Conservation (phyloP, 805 yeast species). For the Ogataea pini region DNA sequence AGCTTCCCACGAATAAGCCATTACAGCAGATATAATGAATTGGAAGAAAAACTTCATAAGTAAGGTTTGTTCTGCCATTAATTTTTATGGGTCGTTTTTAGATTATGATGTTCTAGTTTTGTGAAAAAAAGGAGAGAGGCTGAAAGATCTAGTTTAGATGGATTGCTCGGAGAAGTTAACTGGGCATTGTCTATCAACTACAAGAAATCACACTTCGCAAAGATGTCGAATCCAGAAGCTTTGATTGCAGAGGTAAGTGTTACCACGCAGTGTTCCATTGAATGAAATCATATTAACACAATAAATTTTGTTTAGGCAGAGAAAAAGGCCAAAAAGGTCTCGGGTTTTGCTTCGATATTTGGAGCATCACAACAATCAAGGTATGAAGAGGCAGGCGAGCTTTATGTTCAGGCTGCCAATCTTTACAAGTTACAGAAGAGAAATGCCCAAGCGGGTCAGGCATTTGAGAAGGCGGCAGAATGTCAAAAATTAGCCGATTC, state of each 20-base stretch:
- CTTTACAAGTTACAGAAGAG: constrained; percentile 76
- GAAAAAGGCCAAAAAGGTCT: constrained; percentile 64
- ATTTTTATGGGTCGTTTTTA: neutral
- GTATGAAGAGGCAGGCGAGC: constrained; percentile 89
- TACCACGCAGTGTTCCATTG: neutral
- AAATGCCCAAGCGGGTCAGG: constrained; percentile 71
- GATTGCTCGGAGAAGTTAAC: neutral
- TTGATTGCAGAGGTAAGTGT: constrained; percentile 36
- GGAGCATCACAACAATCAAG: constrained; percentile 64
- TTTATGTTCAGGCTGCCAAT: constrained; percentile 92
- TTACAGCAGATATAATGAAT: constrained; percentile 26
- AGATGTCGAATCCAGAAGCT: constrained; percentile 38
- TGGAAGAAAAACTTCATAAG: neutral
- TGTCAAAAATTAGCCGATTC: constrained; percentile 72
- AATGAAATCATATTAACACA: constrained; percentile 3
- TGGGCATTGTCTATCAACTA: no score
- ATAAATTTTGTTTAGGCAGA: constrained; percentile 65
- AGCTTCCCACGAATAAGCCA: constrained; percentile 35
- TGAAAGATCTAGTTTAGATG: constrained; percentile 1
- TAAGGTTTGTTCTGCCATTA: neutral
- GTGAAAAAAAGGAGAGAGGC: constrained; percentile 1
- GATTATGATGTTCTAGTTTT: constrained; percentile 3
- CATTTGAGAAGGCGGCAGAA: constrained; percentile 84
- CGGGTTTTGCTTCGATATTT: constrained; percentile 66
- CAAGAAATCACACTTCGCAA: neutral